Conservation (phyloP, 2,329 filamentous ascomycete species). For the Diplodia corticola region DNA sequence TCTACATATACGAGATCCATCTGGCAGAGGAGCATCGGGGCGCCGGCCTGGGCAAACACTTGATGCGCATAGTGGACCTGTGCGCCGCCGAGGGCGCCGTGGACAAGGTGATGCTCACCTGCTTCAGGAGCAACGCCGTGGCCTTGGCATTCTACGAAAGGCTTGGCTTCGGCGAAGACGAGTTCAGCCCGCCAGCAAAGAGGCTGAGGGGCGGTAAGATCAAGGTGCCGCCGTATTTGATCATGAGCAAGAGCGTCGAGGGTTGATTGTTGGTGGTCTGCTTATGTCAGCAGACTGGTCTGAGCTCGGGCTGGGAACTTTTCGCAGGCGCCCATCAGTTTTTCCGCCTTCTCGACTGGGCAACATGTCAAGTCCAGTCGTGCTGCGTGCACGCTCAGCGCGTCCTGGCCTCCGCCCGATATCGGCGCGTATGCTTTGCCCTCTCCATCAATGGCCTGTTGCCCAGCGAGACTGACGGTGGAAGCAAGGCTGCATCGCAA, state of each 20-base stretch:
- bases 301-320: constrained; percentile 6
- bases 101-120: constrained; percentile 72
- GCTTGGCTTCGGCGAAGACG: constrained; percentile 58
- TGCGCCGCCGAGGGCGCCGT: constrained; percentile 58
- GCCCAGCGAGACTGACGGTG: neutral
- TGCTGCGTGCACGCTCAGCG: constrained; percentile 5
- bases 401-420: constrained; percentile 9
- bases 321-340: neutral
- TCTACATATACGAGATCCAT: constrained; percentile 82
- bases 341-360: constrained; percentile 17
- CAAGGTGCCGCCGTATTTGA: constrained; percentile 53
- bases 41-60: constrained; percentile 60
- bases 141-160: constrained; percentile 63
- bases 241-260: constrained; percentile 51
- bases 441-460: neutral
- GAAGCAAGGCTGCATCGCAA: neutral
- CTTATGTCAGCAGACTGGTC: constrained; percentile 5
- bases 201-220: constrained; percentile 51
- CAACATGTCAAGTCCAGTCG: constrained; percentile 10
- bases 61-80: constrained; percentile 59
- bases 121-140: constrained; percentile 62
- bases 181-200: constrained; percentile 53
- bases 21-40: constrained; percentile 58
- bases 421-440: constrained; percentile 16
- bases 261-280: no score